Evolutionary conservation across 371 early-diverging fungal genomes (phyloP).

Genomic region (Vairimorpha ceranae): DNA sequence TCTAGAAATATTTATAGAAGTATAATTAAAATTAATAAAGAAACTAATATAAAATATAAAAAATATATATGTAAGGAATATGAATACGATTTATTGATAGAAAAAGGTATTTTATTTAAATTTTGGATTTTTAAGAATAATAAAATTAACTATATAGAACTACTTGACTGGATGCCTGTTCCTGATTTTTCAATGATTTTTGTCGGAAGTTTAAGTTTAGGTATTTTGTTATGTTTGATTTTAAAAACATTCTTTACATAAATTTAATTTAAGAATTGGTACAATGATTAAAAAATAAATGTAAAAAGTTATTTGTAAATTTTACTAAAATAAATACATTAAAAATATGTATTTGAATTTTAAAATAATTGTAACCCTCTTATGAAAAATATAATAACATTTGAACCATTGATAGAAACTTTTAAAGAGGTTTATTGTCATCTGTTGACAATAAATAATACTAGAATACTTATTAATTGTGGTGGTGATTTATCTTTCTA

Average conservation of each 20-base stretch:
- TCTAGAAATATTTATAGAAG: not conserved
- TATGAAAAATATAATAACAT: not conserved
- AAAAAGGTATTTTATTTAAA: not conserved
- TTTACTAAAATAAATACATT: not conserved
- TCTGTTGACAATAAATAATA: constrained; percentile 54
- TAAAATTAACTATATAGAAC: not conserved
- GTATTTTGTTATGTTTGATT: constrained; percentile 18
- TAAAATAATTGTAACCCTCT: not conserved
- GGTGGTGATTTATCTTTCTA: constrained; percentile 51
- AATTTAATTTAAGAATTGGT: too few relatives aligned
- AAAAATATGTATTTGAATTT: not conserved
- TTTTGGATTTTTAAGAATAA: not conserved
- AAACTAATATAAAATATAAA: not conserved
- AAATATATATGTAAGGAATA: not conserved
- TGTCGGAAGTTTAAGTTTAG: constrained; percentile 12
- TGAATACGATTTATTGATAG: not conserved
- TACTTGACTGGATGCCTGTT: constrained; percentile 22
- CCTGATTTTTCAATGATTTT: constrained; percentile 29
- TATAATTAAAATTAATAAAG: not conserved
- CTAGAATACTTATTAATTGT: constrained; percentile 61
- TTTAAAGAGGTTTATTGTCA: constrained; percentile 40
- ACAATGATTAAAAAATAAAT: too few relatives aligned
- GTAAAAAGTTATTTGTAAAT: too few relatives aligned
- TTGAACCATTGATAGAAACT: constrained; percentile 26
- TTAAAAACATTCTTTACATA: too few relatives aligned